These are phyloP conservation scores for Colletotrichum sublineola DNA, from an alignment of 2,329 filamentous ascomycete species.

Conservation along the genomic window DNA sequence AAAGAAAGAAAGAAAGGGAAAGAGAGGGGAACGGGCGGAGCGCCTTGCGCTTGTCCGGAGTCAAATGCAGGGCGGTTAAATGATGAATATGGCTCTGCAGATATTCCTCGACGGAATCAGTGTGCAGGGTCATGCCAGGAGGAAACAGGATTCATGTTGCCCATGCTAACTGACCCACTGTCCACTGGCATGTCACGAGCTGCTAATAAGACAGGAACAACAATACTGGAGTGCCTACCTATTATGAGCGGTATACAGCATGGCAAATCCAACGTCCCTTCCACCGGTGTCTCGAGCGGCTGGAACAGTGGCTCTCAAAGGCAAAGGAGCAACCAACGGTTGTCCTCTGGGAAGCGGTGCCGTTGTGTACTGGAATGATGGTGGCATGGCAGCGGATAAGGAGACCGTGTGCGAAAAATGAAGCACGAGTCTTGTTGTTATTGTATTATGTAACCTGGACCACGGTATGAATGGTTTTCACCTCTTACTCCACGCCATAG, in stretches of 20 bases:
- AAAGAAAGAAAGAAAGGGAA: too few relatives aligned
- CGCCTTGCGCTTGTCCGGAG: not conserved
- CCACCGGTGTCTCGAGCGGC: not conserved
- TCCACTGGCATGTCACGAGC: not conserved
- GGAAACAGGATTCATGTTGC: not conserved
- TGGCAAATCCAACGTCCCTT: not conserved
- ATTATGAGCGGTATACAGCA: not conserved
- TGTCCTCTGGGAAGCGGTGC: not conserved
- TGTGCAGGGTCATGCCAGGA: not conserved
- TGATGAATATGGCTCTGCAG: not conserved
- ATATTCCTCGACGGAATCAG: not conserved
- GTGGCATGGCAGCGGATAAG: not conserved
- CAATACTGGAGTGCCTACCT: not conserved
- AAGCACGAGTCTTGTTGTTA: not conserved
- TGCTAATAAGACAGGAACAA: not conserved
- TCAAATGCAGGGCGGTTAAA: not conserved
- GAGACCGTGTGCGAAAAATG: not conserved
- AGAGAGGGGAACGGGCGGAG: too few relatives aligned
- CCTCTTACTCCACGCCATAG: not conserved
- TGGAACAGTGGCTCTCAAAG: not conserved
- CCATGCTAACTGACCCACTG: too few relatives aligned
- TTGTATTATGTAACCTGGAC: not conserved
- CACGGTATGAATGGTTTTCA: not conserved
- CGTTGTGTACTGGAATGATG: not conserved
- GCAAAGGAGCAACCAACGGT: not conserved